Evolutionary conservation across 495 filamentous ascomycete species (phyloP).

Genomic region (Parmelia sp.): DNA sequence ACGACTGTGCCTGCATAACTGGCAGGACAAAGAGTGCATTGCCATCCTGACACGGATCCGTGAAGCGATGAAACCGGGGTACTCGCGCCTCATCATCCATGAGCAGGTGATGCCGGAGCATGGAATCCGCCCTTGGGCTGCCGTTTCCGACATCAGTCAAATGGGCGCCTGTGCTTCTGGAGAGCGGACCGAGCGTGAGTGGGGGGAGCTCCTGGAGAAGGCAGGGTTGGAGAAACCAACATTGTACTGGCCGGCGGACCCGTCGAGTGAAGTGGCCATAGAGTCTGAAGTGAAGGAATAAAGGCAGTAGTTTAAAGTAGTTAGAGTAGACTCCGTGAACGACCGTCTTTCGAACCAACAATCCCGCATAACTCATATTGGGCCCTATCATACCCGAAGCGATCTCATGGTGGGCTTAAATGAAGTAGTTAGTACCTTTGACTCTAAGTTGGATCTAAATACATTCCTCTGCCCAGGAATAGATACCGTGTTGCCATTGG

Average conservation of each 20-base stretch:
- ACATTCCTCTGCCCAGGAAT: no score
- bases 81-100: slow-evolving; percentile 7
- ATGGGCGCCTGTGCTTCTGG: not conserved
- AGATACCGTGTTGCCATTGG: no score
- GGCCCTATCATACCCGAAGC: no score
- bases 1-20: slow-evolving; percentile 3
- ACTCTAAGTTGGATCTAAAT: no score
- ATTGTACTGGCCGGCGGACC: not conserved
- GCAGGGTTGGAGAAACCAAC: slow-evolving; percentile 1
- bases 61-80: slow-evolving; percentile 5
- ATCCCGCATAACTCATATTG: no score
- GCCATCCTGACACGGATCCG: slow-evolving; percentile 1
- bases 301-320: no score
- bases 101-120: slow-evolving; percentile 8
- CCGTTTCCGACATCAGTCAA: not conserved
- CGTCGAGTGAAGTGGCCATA: slow-evolving; percentile 1
- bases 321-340: no score
- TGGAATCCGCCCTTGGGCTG: not conserved
- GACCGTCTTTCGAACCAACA: no score
- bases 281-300: not conserved
- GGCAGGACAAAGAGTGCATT: slow-evolving; percentile 3
- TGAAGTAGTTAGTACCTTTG: no score
- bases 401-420: no score
- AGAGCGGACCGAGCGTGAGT: slow-evolving; percentile 1
- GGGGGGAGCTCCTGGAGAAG: not conserved